Evolutionary conservation across 2,329 filamentous ascomycete species (phyloP).

Genomic region (Sporothrix curviconia): DNA sequence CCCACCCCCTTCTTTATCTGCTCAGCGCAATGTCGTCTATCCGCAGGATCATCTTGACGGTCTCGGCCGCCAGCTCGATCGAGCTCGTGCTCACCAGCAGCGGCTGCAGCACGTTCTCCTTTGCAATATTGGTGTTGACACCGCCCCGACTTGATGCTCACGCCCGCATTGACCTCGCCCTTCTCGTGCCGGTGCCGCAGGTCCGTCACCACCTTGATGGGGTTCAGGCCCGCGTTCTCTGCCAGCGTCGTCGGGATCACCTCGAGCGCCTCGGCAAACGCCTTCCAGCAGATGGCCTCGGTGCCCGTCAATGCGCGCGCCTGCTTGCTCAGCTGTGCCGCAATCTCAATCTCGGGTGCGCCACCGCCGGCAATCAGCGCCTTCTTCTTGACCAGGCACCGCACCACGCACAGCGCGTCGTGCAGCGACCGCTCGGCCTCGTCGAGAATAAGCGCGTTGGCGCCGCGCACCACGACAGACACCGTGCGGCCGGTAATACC

Average conservation of each 20-base stretch:
- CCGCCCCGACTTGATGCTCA: conserved; percentile 97
- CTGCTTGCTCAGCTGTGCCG: conserved; percentile 74
- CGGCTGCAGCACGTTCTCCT: conserved; percentile 95
- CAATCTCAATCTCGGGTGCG: conserved; percentile 93
- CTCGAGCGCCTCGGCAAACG: conserved; percentile 95
- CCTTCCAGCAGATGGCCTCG: conserved; percentile 98
- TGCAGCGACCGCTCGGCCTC: conserved; percentile 95
- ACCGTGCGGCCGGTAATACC: conserved; percentile 67
- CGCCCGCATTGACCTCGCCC: conserved; percentile 91
- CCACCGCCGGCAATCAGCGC: conserved; percentile 96
- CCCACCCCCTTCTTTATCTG: conserved; percentile 47
- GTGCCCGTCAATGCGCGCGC: conserved; percentile 80
- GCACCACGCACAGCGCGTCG: conserved; percentile 94
- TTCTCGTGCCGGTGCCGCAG: conserved; percentile 88
- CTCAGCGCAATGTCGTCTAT: conserved; percentile 62
- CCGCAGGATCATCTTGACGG: conserved; percentile 84
- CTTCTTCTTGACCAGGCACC: conserved; percentile 98
- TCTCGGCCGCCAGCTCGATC: conserved; percentile 94
- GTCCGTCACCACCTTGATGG: conserved; percentile 97
- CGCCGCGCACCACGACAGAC: conserved; percentile 88
- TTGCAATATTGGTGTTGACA: conserved; percentile 92
- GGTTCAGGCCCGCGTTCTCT: conserved; percentile 95
- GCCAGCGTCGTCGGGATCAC: conserved; percentile 94
- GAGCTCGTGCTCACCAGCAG: conserved; percentile 94
- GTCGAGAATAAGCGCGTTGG: conserved; percentile 89